Evolutionary conservation across 441 rosid species (phyloP).

Genomic region (Dalechampia spathulata): DNA sequence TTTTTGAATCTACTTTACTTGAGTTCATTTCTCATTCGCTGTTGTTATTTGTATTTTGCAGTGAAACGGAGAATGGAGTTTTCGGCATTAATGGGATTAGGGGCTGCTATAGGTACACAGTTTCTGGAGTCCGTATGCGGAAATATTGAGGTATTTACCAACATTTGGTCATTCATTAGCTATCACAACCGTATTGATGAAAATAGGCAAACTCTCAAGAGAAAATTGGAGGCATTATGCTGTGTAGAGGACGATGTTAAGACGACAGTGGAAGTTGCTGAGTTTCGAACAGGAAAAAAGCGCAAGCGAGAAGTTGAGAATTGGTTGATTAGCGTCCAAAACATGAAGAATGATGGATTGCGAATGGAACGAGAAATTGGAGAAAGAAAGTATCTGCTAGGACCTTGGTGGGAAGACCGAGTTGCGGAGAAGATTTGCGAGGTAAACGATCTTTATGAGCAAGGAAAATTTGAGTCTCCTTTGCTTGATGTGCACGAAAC

Average conservation of each 20-base stretch:
- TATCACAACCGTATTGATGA: slow-evolving; percentile 6
- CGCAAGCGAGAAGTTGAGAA: neutral
- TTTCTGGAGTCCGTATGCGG: neutral
- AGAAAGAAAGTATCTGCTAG: neutral
- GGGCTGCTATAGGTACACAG: neutral
- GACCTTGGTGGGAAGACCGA: slow-evolving; percentile 6
- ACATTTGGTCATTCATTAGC: neutral
- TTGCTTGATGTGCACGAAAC: slow-evolving; percentile 8
- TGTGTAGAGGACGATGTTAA: neutral
- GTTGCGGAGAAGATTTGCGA: neutral
- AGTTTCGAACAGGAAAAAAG: slow-evolving; percentile 3
- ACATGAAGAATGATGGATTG: neutral
- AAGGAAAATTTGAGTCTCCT: slow-evolving; percentile 1
- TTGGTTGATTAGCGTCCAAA: slow-evolving; percentile 1
- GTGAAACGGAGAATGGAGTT: neutral
- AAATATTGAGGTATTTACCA: neutral
- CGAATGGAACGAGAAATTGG: neutral
- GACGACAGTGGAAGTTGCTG: neutral
- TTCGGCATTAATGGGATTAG: neutral
- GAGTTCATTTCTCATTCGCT: too few relatives aligned
- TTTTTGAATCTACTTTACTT: too few relatives aligned
- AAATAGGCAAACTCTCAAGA: slow-evolving; percentile 1
- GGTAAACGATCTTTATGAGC: slow-evolving; percentile 4
- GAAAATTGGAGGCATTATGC: neutral
- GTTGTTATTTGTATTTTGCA: neutral